Evolutionary conservation across 139 green algal species (phyloP).

Genomic region (Gonium pectorale): DNA sequence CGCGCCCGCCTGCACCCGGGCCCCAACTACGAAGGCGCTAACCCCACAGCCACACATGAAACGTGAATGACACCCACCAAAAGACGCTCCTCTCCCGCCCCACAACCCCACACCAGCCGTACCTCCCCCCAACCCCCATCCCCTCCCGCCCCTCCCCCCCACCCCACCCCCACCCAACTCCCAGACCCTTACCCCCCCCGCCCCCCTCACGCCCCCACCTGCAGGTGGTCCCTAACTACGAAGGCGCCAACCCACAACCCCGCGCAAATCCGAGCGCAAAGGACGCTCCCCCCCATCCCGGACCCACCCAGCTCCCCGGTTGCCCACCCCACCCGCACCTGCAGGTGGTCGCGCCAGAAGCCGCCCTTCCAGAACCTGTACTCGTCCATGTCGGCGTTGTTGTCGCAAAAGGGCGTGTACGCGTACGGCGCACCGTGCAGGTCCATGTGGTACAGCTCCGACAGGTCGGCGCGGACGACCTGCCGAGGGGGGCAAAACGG

Average conservation of each 20-base stretch:
- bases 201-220: background rate
- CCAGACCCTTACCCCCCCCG: background rate
- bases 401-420: constrained; percentile 99
- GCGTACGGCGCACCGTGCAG: constrained; percentile 87
- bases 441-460: constrained; percentile 94
- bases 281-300: background rate
- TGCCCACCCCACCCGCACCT: too few species aligned
- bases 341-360: constrained; percentile 97
- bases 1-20: too few species aligned
- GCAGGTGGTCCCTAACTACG: too few species aligned
- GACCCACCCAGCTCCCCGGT: too few species aligned
- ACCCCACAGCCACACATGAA: too few species aligned
- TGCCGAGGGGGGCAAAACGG: background rate
- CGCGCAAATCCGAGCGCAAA: too few species aligned
- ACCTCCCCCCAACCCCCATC: background rate
- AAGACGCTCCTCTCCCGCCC: too few species aligned
- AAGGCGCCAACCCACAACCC: too few species aligned
- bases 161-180: background rate
- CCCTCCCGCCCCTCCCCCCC: background rate
- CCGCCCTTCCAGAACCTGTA: constrained; percentile 99
- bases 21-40: too few species aligned
- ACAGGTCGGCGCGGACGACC: constrained; percentile 92
- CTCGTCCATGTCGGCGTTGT: constrained; percentile 96
- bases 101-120: too few species aligned
- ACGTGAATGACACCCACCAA: too few species aligned